A percentile compares a stretch with the other conserved stretches of the same genome.
Evolutionary conservation across 2,329 filamentous ascomycete genomes (phyloP).

Genomic region (Graphilbum ipis-grandicollis): DNA sequence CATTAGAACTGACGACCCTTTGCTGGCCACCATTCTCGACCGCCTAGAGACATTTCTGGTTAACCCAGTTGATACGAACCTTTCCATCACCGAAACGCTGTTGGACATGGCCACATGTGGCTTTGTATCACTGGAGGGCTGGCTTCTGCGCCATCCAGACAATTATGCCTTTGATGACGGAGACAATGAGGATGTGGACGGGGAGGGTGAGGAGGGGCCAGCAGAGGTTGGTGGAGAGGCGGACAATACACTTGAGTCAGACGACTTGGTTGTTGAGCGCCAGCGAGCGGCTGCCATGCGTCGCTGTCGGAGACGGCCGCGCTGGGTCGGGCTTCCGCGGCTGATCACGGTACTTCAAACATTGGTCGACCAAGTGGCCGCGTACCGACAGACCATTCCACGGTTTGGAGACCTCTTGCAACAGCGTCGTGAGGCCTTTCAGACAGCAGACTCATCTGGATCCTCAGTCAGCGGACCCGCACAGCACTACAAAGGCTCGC

Average conservation of each 20-base stretch:
- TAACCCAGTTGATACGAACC: conserved; percentile 81
- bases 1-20: conserved; percentile 42
- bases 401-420: conserved; percentile 58
- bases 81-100: conserved; percentile 70
- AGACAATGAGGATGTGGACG: conserved; percentile 18
- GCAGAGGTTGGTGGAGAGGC: conserved; percentile 1
- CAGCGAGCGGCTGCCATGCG: conserved; percentile 29
- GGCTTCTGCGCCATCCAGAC: conserved; percentile 62
- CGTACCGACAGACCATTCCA: conserved; percentile 46
- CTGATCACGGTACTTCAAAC: conserved; percentile 40
- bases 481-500: not conserved
- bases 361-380: conserved; percentile 43
- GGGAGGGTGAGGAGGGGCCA: conserved; percentile 21
- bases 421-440: conserved; percentile 46
- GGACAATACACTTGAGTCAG: conserved; percentile 11
- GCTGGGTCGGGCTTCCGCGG: conserved; percentile 33
- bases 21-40: conserved; percentile 45
- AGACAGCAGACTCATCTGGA: conserved; percentile 29
- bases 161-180: conserved; percentile 39
- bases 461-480: not conserved
- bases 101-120: conserved; percentile 72
- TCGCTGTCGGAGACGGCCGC: conserved; percentile 33
- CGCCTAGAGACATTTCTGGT: conserved; percentile 68
- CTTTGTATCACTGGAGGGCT: conserved; percentile 74
- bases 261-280: conserved; percentile 21